Percentiles rank a stretch among this genome's conserved stretches.
Evolutionary conservation across 1,284 basidiomycete species (phyloP).

Genomic region (Lentinula novae-zelandiae): DNA sequence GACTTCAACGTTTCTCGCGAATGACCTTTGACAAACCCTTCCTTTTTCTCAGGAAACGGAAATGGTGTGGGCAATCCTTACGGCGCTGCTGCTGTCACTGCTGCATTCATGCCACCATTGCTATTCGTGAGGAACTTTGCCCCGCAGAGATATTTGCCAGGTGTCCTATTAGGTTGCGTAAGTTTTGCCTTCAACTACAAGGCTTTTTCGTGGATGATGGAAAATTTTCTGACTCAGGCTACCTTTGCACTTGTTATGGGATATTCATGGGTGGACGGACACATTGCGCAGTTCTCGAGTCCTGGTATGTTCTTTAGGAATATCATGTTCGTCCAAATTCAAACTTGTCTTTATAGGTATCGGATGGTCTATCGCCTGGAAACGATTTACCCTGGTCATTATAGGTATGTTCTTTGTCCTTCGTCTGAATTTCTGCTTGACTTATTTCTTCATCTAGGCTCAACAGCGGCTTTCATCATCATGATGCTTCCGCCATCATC

Average conservation of each 20-base stretch:
- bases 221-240: constrained; percentile 23
- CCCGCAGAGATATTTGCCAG: constrained; percentile 38
- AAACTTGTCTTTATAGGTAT: constrained; percentile 17
- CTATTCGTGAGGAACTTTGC: constrained; percentile 52
- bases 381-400: constrained; percentile 42
- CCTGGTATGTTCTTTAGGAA: constrained; percentile 30
- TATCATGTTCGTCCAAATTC: neutral
- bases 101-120: constrained; percentile 47
- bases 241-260: constrained; percentile 48
- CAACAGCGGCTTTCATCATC: constrained; percentile 40
- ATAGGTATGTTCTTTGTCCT: constrained; percentile 30
- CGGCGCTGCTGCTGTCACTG: constrained; percentile 51
- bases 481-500: constrained; percentile 51
- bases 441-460: constrained; percentile 25
- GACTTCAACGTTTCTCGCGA: neutral
- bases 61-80: constrained; percentile 52
- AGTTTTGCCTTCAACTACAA: constrained; percentile 15
- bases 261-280: constrained; percentile 61
- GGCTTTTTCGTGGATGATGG: neutral
- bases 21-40: neutral
- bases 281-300: constrained; percentile 39
- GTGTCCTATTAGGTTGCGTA: constrained; percentile 34
- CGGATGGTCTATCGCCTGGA: constrained; percentile 54
- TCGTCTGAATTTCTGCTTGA: neutral
- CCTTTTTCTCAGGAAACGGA: constrained; percentile 37